These are phyloP conservation scores for Haematococcus lacustris DNA, from an alignment of 139 green algal species.

Conservation along the genomic window DNA sequence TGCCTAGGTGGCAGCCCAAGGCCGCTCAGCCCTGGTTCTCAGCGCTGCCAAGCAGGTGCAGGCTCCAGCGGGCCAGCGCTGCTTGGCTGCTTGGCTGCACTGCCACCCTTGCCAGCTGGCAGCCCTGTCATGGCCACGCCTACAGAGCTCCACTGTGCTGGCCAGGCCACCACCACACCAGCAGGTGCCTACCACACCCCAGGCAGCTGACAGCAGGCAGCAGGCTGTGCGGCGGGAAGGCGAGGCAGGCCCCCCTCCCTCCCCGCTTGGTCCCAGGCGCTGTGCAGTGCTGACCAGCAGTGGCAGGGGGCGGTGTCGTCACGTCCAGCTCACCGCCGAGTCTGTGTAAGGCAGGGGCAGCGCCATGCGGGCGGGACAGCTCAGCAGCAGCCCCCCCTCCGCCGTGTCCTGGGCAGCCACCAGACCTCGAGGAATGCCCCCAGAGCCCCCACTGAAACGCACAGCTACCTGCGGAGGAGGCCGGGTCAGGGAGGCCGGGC, in stretches of 20 bases:
- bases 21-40: neutral
- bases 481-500: too few species aligned
- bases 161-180: too few species aligned
- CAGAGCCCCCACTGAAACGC: neutral
- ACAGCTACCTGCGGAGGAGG: neutral
- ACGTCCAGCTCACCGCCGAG: neutral
- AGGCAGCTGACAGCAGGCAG: too few species aligned
- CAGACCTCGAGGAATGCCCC: neutral
- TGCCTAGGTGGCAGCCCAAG: neutral
- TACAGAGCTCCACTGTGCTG: too few species aligned
- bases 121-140: too few species aligned
- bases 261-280: neutral
- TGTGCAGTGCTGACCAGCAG: neutral
- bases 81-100: too few species aligned
- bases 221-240: too few species aligned
- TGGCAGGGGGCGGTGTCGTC: neutral
- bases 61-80: too few species aligned
- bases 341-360: neutral
- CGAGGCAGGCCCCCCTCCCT: too few species aligned
- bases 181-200: too few species aligned
- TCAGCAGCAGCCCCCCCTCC: neutral
- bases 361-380: neutral
- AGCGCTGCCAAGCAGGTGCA: neutral
- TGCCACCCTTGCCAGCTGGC: too few species aligned
- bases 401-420: neutral